phyloP scores from a whole-genome alignment of 2,329 filamentous ascomycete species.

The Fusarium sp. region DNA sequence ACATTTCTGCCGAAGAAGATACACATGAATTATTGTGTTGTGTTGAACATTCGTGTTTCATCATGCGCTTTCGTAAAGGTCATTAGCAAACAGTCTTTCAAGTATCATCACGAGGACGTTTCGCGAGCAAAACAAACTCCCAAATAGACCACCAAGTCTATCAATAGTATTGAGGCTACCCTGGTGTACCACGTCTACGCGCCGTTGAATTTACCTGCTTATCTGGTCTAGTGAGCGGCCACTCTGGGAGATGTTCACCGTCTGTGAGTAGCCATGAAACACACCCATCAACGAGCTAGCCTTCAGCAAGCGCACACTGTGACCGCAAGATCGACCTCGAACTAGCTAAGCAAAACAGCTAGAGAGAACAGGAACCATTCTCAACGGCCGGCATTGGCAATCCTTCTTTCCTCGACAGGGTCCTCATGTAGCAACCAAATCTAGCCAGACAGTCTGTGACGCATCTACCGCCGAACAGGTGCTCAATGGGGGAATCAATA shows the following conservation, averaged over 20 bases:
- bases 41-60: slow-evolving; percentile 24
- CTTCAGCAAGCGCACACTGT: slow-evolving; percentile 31
- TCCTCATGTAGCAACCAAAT: slow-evolving; percentile 29
- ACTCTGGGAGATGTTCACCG: slow-evolving; percentile 30
- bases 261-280: slow-evolving; percentile 36
- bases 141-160: neutral
- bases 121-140: neutral
- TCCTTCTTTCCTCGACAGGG: neutral
- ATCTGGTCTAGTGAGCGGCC: slow-evolving; percentile 11
- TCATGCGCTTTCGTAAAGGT: slow-evolving; percentile 18
- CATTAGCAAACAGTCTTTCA: neutral
- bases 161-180: slow-evolving; percentile 1
- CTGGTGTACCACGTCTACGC: slow-evolving; percentile 19
- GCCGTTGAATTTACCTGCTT: neutral
- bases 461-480: slow-evolving; percentile 14
- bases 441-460: slow-evolving; percentile 18
- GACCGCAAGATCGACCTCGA: slow-evolving; percentile 7
- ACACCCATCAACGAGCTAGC: slow-evolving; percentile 27
- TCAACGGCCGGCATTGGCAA: neutral
- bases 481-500: slow-evolving; percentile 36
- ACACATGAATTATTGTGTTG: neutral
- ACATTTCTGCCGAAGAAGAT: neutral
- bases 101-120: neutral
- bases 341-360: slow-evolving; percentile 6
- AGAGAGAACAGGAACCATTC: neutral